These are phyloP conservation scores for Leishmania mexicana DNA, from an alignment of 208 protist genomes.

Conservation along the genomic window DNA sequence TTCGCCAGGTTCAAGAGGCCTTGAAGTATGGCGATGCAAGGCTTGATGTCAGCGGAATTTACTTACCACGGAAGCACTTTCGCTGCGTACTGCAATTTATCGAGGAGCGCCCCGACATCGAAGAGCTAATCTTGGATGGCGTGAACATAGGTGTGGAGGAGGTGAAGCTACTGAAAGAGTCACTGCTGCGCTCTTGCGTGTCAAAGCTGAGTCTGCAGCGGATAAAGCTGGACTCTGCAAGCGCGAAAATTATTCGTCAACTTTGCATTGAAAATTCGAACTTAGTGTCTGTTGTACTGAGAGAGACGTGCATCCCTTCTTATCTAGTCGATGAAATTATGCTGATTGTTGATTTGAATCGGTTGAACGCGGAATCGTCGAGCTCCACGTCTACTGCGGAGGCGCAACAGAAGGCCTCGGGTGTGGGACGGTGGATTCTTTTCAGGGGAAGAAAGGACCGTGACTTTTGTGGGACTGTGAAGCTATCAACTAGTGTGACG, in stretches of 20 bases:
- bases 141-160: constrained; percentile 31
- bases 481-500: not conserved
- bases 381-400: constrained; percentile 1
- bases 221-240: constrained; percentile 34
- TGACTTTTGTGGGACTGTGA: not conserved
- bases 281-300: constrained; percentile 39
- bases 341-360: constrained; percentile 52
- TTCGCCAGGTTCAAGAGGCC: constrained; percentile 17
- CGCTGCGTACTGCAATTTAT: constrained; percentile 39
- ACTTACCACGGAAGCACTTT: constrained; percentile 50
- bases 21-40: not conserved
- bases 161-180: constrained; percentile 34
- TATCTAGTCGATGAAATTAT: constrained; percentile 38
- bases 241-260: constrained; percentile 37
- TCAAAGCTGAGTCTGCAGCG: constrained; percentile 41
- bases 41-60: constrained; percentile 45
- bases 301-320: constrained; percentile 38
- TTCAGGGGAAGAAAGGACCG: constrained; percentile 5
- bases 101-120: constrained; percentile 47
- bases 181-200: constrained; percentile 43
- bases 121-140: constrained; percentile 57
- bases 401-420: constrained; percentile 9
- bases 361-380: constrained; percentile 23
- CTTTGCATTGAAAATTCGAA: constrained; percentile 38
- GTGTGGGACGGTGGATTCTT: constrained; percentile 16